These are phyloP conservation scores for Macadamia tetraphylla DNA, from an alignment of 164 flowering plant genomes.

Conservation along the genomic window DNA sequence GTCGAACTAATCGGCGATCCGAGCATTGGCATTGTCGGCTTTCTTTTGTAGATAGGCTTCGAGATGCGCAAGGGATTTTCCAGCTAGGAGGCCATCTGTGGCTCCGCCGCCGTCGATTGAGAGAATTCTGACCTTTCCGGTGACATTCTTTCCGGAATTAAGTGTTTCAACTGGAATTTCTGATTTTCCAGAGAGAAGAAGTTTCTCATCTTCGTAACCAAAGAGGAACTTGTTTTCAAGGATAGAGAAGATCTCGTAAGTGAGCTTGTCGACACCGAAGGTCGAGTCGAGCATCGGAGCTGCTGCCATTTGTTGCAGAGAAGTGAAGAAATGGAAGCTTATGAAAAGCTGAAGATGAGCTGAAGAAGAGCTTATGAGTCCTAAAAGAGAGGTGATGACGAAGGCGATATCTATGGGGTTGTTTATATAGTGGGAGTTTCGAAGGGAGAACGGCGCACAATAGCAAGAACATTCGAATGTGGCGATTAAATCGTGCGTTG, in stretches of 20 bases:
- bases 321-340: no score
- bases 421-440: neutral
- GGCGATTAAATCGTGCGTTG: neutral
- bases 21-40: slow-evolving; percentile 39
- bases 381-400: neutral
- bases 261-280: slow-evolving; percentile 33
- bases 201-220: slow-evolving; percentile 25
- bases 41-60: slow-evolving; percentile 31
- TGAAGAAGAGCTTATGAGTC: neutral
- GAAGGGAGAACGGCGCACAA: neutral
- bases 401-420: neutral
- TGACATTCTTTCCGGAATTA: slow-evolving; percentile 6
- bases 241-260: slow-evolving; percentile 41
- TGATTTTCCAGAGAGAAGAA: neutral
- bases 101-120: slow-evolving; percentile 50
- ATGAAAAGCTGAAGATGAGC: neutral
- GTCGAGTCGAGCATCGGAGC: slow-evolving; percentile 7
- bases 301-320: slow-evolving; percentile 1
- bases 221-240: slow-evolving; percentile 42
- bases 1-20: slow-evolving; percentile 55
- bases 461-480: neutral
- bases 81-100: slow-evolving; percentile 54
- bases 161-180: neutral
- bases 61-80: slow-evolving; percentile 39
- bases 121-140: slow-evolving; percentile 53